Conservation (phyloP, 768 basidiomycete genomes). For the Xerocomellus dryophilus region DNA sequence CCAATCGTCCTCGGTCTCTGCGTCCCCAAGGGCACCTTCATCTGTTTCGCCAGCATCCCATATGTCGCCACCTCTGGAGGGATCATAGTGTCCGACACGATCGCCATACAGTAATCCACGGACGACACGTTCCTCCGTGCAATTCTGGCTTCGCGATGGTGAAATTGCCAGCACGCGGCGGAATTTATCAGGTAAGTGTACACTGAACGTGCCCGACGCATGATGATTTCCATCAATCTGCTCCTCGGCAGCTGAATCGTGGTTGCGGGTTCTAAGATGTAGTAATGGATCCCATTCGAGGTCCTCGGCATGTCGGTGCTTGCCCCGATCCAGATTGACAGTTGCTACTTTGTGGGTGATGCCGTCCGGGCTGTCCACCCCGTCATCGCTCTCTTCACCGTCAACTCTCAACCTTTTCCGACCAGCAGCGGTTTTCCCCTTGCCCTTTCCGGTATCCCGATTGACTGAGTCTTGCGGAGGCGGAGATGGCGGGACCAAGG, state of each 20-base stretch:
- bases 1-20: constrained; percentile 62
- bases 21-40: constrained; percentile 38
- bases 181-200: constrained; percentile 65
- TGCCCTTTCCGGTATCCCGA: constrained; percentile 39
- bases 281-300: constrained; percentile 33
- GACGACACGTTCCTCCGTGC: constrained; percentile 51
- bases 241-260: constrained; percentile 13
- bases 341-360: constrained; percentile 22
- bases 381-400: constrained; percentile 29
- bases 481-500: constrained; percentile 69
- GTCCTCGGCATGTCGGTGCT: constrained; percentile 13
- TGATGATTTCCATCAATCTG: constrained; percentile 30
- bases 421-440: constrained; percentile 31
- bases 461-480: constrained; percentile 40
- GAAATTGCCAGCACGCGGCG: constrained; percentile 63
- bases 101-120: constrained; percentile 58
- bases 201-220: constrained; percentile 42
- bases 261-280: constrained; percentile 23
- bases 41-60: constrained; percentile 73
- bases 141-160: constrained; percentile 40
- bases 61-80: constrained; percentile 64
- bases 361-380: constrained; percentile 18
- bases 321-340: constrained; percentile 14
- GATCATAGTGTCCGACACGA: constrained; percentile 55
- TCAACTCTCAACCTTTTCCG: constrained; percentile 54